Evolutionary conservation across 768 basidiomycete genomes (phyloP), one percentile per base, ranked within the genome.

Genomic region (Mycena epipterygia): DNA sequence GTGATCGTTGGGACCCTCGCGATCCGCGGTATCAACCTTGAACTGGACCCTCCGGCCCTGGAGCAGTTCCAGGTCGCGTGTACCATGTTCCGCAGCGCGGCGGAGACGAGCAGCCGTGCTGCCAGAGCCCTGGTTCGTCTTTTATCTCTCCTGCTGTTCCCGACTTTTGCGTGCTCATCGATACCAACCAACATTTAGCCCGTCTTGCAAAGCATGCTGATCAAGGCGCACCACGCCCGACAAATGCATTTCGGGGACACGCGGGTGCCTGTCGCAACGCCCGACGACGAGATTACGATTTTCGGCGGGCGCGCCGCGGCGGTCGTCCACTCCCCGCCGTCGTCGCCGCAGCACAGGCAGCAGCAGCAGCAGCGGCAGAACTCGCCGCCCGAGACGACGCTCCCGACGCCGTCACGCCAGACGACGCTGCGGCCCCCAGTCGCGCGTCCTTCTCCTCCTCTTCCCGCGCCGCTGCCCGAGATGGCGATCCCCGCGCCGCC

Each of bases 1-100:
- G 79, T 90, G 17, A 81, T 89, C 33, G 80, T 90, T 5, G 89
- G 88, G 6, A 88, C 88, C 1, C 82, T 89, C 25, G 89, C 89
- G 5, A 85, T 87, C 44, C 81, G 83, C 55, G 84, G 81, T 8
- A 76, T 81, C 2, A 79, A 84, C 57, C 77, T 88, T 7, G 77
- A 84, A 52, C 75, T 90, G 19, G 78, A 84, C 11, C 87, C 86
- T 2, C 80, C 83, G 16, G 84, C 89, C 3, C 75, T 88, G 21
- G 78, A 81, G 25, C 80, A 87, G 73, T 84, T 89, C 55, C 83
- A 89, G 64, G 78, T 79, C 7, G 85, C 84, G n/a, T 89, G 82
- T 56, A 75, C 73, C 2, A 79, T 89, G 59, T 89, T 89, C 72
- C 74, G 75, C 19, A 77, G 73, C 30, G 87, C 86, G 14, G 83